Evolutionary conservation across 2,329 filamentous ascomycete species (phyloP).

Genomic region (Fusarium proliferatum): DNA sequence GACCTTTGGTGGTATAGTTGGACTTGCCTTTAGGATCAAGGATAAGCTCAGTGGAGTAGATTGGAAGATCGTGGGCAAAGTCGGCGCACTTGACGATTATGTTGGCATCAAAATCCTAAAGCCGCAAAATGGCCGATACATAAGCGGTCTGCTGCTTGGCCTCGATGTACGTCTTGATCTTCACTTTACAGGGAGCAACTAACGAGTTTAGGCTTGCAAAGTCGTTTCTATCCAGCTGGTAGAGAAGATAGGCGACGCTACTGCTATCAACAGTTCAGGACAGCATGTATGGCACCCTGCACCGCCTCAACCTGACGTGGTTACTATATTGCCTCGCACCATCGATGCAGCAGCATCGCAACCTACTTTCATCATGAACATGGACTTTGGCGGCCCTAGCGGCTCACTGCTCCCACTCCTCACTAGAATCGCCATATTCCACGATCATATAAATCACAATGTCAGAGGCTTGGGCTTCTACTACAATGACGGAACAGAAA

Average conservation of each 20-base stretch:
- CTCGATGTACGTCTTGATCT: conserved; percentile 8
- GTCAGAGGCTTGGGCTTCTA: conserved; percentile 7
- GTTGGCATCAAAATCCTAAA: neutral
- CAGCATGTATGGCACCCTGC: conserved; percentile 1
- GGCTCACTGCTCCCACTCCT: neutral
- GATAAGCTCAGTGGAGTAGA: accelerated
- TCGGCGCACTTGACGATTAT: accelerated
- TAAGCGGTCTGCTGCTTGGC: neutral
- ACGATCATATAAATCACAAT: accelerated
- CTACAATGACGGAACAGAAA: conserved; percentile 2
- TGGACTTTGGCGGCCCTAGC: conserved; percentile 6
- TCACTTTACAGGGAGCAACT: accelerated
- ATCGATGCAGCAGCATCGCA: accelerated
- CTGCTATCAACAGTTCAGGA: accelerated
- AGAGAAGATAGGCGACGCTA: neutral
- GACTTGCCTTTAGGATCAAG: neutral
- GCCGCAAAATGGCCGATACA: neutral
- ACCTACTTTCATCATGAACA: neutral
- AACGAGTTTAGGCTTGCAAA: conserved; percentile 1
- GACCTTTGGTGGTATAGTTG: conserved; percentile 1
- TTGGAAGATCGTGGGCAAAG: neutral
- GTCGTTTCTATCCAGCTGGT: neutral
- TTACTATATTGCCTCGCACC: accelerated
- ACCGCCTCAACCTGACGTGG: neutral
- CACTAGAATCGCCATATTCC: neutral